These are phyloP conservation scores for Hanseniaspora vineae DNA, from an alignment of 805 yeast species.

Conservation along the genomic window DNA sequence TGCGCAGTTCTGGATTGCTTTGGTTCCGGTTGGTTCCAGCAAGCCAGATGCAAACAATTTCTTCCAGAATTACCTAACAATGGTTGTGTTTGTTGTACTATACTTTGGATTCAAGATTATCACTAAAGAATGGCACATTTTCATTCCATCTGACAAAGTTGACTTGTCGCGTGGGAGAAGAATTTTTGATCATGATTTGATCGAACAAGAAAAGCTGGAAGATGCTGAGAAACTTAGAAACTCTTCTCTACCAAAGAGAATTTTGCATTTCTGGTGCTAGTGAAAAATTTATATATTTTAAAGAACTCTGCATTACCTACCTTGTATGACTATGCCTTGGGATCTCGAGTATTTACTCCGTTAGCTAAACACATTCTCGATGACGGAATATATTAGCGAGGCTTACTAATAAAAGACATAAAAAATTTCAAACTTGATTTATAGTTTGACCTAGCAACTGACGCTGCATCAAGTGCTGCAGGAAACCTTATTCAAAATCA, in stretches of 20 bases:
- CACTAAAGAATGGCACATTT: slow-evolving; percentile 30
- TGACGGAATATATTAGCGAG: too few species aligned
- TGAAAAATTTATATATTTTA: neutral
- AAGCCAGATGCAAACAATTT: slow-evolving; percentile 29
- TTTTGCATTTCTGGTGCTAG: slow-evolving; percentile 21
- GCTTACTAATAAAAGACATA: too few species aligned
- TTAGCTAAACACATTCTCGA: too few species aligned
- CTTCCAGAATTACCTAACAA: slow-evolving; percentile 34
- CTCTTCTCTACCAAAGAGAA: slow-evolving; percentile 18
- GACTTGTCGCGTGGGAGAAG: slow-evolving; percentile 20
- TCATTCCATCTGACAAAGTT: slow-evolving; percentile 19
- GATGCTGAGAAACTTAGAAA: slow-evolving; percentile 16
- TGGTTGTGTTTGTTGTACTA: slow-evolving; percentile 30
- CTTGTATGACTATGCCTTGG: too few species aligned
- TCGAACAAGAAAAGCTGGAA: slow-evolving; percentile 23
- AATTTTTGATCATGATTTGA: slow-evolving; percentile 22
- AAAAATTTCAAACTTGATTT: too few species aligned
- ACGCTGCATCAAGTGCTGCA: too few species aligned
- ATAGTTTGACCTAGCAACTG: too few species aligned
- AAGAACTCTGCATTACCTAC: too few species aligned
- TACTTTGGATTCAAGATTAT: slow-evolving; percentile 34
- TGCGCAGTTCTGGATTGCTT: slow-evolving; percentile 54
- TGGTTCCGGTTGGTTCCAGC: slow-evolving; percentile 36
- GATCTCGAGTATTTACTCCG: too few species aligned
- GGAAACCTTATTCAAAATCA: too few species aligned